Evolutionary conservation across 352 stramenopile genomes (phyloP).

Genomic region (Globisporangium sylvaticum): DNA sequence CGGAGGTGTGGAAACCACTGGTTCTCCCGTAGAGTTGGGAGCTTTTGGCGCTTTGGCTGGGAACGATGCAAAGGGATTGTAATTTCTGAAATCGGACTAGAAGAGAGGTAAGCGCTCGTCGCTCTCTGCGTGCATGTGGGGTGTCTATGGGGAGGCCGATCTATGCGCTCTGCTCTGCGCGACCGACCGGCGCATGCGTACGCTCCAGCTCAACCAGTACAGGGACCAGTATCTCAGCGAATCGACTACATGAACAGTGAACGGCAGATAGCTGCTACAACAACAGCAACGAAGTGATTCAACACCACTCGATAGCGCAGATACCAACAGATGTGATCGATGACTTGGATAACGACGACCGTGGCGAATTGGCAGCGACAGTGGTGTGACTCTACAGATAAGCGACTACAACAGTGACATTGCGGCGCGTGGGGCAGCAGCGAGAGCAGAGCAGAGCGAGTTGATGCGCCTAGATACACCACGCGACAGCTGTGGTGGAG

Average conservation of each 20-base stretch:
- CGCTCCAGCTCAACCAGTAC: not conserved
- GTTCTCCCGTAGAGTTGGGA: slow-evolving; percentile 19
- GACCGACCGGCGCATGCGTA: not conserved
- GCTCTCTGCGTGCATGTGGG: slow-evolving; percentile 1
- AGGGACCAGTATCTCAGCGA: not conserved
- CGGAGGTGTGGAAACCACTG: slow-evolving; percentile 16
- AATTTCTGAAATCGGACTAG: slow-evolving; percentile 88
- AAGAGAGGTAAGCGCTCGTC: slow-evolving; percentile 61
- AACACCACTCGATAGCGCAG: not conserved
- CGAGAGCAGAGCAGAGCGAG: slow-evolving; percentile 2
- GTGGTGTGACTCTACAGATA: not conserved
- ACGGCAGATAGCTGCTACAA: not conserved
- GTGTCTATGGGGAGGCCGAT: slow-evolving; percentile 3
- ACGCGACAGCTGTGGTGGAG: not conserved
- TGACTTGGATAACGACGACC: not conserved
- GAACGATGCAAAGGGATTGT: slow-evolving; percentile 17
- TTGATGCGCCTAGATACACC: not conserved
- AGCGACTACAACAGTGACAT: not conserved
- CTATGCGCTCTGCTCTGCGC: not conserved
- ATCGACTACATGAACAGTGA: not conserved
- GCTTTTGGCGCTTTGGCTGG: slow-evolving; percentile 20
- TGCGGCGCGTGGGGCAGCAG: not conserved
- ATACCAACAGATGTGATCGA: not conserved
- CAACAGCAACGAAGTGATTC: not conserved
- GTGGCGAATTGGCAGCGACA: not conserved